Base-by-base conservation (phyloP, 345 rosid species). In the Erysimum cheiranthoides region DNA sequence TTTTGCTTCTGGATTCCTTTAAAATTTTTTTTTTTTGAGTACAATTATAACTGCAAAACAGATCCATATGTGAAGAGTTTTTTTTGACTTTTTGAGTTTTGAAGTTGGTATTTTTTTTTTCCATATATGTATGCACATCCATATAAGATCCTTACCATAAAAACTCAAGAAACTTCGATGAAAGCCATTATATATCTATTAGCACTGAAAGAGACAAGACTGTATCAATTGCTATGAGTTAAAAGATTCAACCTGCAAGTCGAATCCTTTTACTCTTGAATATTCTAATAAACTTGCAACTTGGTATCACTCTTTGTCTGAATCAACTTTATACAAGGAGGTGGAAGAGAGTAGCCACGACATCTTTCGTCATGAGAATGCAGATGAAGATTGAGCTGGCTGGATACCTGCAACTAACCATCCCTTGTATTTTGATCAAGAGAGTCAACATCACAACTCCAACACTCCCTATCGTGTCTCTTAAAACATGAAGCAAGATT, bases 401-500 rank as follows among this genome's bases (percentile, higher is more conserved):
- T 66, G 98, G 98, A 85, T 94, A 21, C 1, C 98, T 28, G 98
- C 96, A 73, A 90, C 90, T 70, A 92, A 89, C 98, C 98, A 94
- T 13, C 98, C 97, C 67, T 85, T 94, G 87, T 94, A 94, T 80
- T 21, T 94, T 87, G 57, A 92, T 92, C 70, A 94, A 79, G 46
- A 94, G 95, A 13, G 98, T 94, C 4, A 96, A 94, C 69, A 92
- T 64, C 71, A 94, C 96, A 27, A 94, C 98, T 56, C 98, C 98
- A 70, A 92, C 91, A 78, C 98, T 94, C 77, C 98, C 98, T 92
- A 94, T 58, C 49, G 98, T 92, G 71, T 94, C 98, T 49, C 97
- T 97, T 68, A 90, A 80, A 69, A 94, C 95, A 72, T 94, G 98
- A 70, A 94, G 83, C 79, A 94, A 94, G 56, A 94, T 94, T 47